A percentile compares a stretch with the other conserved stretches of the same genome.
Evolutionary conservation across 257 asterid species (phyloP).

Genomic region (Striga asiatica): DNA sequence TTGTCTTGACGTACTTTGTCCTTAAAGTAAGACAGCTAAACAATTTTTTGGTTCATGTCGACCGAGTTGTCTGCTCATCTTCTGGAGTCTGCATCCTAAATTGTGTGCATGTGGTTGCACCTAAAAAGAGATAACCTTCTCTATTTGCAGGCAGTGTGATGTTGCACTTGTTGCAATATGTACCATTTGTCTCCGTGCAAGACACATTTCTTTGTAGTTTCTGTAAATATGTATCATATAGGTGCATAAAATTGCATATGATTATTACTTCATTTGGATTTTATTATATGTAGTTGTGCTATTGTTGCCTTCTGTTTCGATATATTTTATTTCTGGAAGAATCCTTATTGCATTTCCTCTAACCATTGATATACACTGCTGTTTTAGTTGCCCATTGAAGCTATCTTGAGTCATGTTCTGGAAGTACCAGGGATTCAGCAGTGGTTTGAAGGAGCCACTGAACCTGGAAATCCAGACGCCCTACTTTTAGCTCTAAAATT

Average conservation of each 20-base stretch:
- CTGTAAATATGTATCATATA: not conserved
- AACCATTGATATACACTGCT: conserved; percentile 13
- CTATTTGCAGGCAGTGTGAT: too few relatives aligned
- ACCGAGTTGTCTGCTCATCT: too few relatives aligned
- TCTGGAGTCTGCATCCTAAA: too few relatives aligned
- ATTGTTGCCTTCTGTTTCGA: not conserved
- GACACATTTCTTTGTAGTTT: not conserved
- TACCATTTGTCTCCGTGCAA: too few relatives aligned
- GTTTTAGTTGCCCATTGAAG: conserved; percentile 61
- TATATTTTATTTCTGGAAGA: not conserved
- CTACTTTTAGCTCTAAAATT: conserved; percentile 70
- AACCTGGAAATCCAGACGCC: conserved; percentile 85
- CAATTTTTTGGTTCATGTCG: too few relatives aligned
- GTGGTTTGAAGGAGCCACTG: conserved; percentile 74
- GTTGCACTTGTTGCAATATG: too few relatives aligned
- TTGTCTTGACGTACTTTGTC: too few relatives aligned
- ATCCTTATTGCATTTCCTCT: conserved; percentile 14
- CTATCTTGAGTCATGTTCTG: conserved; percentile 47
- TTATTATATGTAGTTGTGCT: not conserved
- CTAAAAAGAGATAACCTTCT: too few relatives aligned
- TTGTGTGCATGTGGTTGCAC: too few relatives aligned
- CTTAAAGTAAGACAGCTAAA: too few relatives aligned
- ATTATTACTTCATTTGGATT: not conserved
- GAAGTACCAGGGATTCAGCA: conserved; percentile 80
- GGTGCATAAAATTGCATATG: not conserved